Evolutionary conservation across 2,329 filamentous ascomycete genomes (phyloP).

Genomic region (Knufia petricola): DNA sequence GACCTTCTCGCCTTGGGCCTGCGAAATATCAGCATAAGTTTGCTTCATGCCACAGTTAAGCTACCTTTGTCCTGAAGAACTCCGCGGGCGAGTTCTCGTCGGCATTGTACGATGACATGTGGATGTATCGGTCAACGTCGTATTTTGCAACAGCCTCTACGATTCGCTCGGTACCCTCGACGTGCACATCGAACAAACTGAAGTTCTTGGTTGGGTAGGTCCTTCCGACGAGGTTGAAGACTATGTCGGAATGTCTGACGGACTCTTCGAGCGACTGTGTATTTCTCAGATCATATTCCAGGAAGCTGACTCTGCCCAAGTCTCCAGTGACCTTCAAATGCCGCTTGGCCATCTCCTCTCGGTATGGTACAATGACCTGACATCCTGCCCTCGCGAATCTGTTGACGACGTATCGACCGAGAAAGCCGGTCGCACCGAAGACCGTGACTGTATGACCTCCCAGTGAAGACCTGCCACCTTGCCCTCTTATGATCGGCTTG

Average conservation of each 20-base stretch:
- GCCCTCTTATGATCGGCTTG: constrained; percentile 81
- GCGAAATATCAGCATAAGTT: constrained; percentile 9
- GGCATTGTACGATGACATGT: constrained; percentile 92
- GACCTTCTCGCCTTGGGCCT: constrained; percentile 71
- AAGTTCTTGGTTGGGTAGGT: constrained; percentile 99
- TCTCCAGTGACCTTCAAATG: constrained; percentile 96
- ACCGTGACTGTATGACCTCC: constrained; percentile 91
- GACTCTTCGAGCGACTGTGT: constrained; percentile 93
- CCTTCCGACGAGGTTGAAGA: constrained; percentile 91
- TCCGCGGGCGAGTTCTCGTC: constrained; percentile 69
- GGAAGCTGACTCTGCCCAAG: constrained; percentile 77
- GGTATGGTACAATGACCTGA: constrained; percentile 84
- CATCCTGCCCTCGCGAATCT: constrained; percentile 86
- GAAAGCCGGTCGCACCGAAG: constrained; percentile 91
- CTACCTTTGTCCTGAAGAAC: constrained; percentile 82
- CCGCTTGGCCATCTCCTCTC: constrained; percentile 96
- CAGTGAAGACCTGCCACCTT: constrained; percentile 74
- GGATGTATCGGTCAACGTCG: constrained; percentile 91
- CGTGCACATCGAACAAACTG: constrained; percentile 79
- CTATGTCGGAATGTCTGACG: constrained; percentile 91
- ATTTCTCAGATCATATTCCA: constrained; percentile 92
- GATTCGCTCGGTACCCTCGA: constrained; percentile 87
- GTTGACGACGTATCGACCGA: constrained; percentile 96
- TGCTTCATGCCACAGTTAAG: constrained; percentile 8
- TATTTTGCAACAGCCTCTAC: constrained; percentile 93